Evolutionary conservation across 371 early-diverging fungal genomes (phyloP), one percentile per base, ranked within the genome.

Genomic region (Smittium culicis): DNA sequence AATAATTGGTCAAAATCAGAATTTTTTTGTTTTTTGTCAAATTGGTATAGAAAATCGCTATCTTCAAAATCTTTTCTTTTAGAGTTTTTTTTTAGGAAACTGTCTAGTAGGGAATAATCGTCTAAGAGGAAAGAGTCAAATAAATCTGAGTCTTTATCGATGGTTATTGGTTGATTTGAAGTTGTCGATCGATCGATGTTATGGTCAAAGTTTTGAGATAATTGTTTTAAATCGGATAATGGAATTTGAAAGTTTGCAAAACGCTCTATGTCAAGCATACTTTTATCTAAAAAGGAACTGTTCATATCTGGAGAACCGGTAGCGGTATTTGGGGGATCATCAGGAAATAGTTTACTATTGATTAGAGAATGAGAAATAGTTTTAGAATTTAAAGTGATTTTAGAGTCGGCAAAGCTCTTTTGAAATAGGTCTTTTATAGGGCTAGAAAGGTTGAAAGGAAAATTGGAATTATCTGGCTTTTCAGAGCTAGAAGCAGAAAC

Each of bases 321-420:
- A 29, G 60, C 60, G 5, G 60, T 59, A n/a, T 59, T 59, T 59
- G 60, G 60, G 30, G 60, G 60, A 59, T 59, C 60, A 11, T 32
- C 60, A 11, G 60, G 60, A 45, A 45, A 45, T 45, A 45, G 20
- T 20, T 45, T 45, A 45, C 11, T 11, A 45, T 5, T 45, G 5
- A 45, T 5, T 11, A 45, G 5, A 11, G 20, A 45, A 45, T 45
- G 5, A 11, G 45, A 45, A 11, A 45, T 5, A 45, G 45, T 11
- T 45, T 45, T 20, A 11, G 45, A 45, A 20, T 45, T 45, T 45
- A 45, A 11, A 45, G 5, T 45, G 5, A 11, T 45, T 45, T 45
- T 20, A 5, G 45, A 45, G 20, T 45, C 20, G 5, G 5, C 45
- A n/a, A n/a, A n/a, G n/a, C n/a, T n/a, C n/a, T n/a, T n/a, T n/a